Evolutionary conservation across 148 eudicot genomes (phyloP).

Genomic region (Rhododendron williamsianum): DNA sequence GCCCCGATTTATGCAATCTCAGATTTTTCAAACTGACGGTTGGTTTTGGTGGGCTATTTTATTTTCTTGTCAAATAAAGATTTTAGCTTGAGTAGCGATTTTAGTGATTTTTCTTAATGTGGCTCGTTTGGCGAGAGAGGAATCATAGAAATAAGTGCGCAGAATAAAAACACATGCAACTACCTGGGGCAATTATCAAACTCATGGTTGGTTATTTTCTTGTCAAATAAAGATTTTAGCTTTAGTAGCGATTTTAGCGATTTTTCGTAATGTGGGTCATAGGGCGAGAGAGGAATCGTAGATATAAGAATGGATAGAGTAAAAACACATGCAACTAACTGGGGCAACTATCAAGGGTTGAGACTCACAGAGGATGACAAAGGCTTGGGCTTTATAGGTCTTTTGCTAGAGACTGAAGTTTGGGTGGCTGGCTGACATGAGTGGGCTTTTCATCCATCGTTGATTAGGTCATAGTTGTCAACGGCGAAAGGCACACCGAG

Average conservation of each 20-base stretch:
- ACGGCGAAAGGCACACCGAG: no score
- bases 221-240: background rate
- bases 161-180: background rate
- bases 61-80: background rate
- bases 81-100: background rate
- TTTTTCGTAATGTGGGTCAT: background rate
- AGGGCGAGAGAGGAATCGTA: background rate
- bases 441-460: background rate
- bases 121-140: background rate
- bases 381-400: background rate
- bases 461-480: background rate
- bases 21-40: background rate
- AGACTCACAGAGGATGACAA: background rate
- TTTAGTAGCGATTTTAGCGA: background rate
- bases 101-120: background rate
- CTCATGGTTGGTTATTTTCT: background rate
- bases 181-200: background rate
- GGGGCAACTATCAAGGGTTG: background rate
- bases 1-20: background rate
- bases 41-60: background rate
- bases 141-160: background rate
- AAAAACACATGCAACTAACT: background rate
- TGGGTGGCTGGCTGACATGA: background rate
- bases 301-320: background rate
- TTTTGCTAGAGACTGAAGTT: background rate